A percentile compares a stretch with the other conserved stretches of the same genome.
phyloP scores from a whole-genome alignment of 129 eudicot genomes.

The Saposhnikovia divaricata region DNA sequence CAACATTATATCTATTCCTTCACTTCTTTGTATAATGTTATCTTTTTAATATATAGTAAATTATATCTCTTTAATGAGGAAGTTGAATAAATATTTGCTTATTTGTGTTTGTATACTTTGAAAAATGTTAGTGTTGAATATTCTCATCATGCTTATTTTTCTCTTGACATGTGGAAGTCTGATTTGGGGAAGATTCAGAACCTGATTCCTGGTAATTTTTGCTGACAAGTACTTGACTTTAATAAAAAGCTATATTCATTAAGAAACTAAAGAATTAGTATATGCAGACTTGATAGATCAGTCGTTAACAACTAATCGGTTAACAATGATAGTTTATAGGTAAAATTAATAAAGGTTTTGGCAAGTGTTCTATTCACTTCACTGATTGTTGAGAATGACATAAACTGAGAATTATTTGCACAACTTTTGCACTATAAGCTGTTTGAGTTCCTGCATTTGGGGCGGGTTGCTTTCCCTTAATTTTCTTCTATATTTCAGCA shows the following conservation, averaged over 20 bases:
- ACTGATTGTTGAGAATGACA: background rate
- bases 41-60: background rate
- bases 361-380: background rate
- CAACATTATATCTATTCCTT: background rate
- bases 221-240: background rate
- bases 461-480: background rate
- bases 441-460: background rate
- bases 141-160: slow-evolving; percentile 27
- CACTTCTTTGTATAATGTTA: background rate
- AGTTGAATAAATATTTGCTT: background rate
- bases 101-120: background rate
- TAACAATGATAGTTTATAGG: background rate
- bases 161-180: slow-evolving; percentile 61
- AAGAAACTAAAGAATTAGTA: background rate
- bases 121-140: slow-evolving; percentile 17
- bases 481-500: background rate
- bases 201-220: slow-evolving; percentile 69
- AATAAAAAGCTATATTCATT: background rate
- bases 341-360: background rate
- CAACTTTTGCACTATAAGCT: background rate
- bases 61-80: background rate
- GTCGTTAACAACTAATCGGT: background rate
- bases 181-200: slow-evolving; percentile 70
- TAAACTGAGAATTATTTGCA: too few relatives aligned
- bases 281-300: background rate